Evolutionary conservation across 129 eudicot species (phyloP).

Genomic region (Erigeron canadensis): DNA sequence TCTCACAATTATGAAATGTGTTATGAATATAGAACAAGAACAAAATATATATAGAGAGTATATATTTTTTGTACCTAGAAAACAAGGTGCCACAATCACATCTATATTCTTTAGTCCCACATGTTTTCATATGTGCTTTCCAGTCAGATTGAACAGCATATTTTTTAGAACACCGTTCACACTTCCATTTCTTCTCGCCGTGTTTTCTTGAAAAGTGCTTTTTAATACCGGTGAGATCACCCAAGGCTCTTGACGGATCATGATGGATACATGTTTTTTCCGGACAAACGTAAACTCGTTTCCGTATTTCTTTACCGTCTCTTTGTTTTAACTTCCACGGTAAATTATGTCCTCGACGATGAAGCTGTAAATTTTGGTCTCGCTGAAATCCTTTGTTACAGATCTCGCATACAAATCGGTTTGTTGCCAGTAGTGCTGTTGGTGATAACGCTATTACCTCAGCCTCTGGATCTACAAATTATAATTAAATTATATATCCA

Average conservation of each 20-base stretch:
- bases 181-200: conserved; percentile 87
- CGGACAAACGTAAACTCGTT: conserved; percentile 85
- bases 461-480: conserved; percentile 69
- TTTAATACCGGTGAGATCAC: conserved; percentile 87
- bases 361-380: conserved; percentile 90
- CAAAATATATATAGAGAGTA: too few species aligned
- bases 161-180: conserved; percentile 74
- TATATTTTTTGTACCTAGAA: conserved; percentile 64
- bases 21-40: too few species aligned
- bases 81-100: conserved; percentile 93
- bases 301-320: conserved; percentile 51
- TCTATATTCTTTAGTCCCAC: conserved; percentile 74
- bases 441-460: conserved; percentile 88
- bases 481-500: not conserved
- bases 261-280: conserved; percentile 72
- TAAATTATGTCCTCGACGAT: conserved; percentile 85
- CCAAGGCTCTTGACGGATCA: conserved; percentile 73
- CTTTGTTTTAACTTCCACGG: conserved; percentile 87
- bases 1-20: not conserved
- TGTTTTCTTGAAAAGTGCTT: conserved; percentile 86
- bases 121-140: conserved; percentile 89
- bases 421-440: conserved; percentile 61
- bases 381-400: conserved; percentile 88
- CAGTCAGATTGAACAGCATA: conserved; percentile 89
- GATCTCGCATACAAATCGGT: conserved; percentile 85